Base-by-base conservation (phyloP, 1,139 yeast genomes). In the Pneumocystis murina region DNA sequence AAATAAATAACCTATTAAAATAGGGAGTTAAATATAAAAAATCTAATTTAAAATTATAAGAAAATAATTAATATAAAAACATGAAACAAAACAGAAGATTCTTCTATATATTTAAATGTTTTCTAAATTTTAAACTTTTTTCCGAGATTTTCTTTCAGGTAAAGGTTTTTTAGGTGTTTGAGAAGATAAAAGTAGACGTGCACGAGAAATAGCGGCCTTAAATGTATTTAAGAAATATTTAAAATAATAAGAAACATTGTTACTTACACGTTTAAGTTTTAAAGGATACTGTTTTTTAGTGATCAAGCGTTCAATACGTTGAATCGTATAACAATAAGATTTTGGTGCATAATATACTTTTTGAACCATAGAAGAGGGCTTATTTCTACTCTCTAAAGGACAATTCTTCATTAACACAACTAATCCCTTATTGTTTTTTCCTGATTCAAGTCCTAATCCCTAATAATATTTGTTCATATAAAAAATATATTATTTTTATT, bases 141-240 rank as follows among this genome's bases (percentile, higher is more conserved):
- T 66, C 40, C 67, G 64, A 41, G 66, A 61, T 59, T 59, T 39
- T 62, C 61, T 66, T 66, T 64, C 66, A 43, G 64, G 66, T 33
- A 62, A 62, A 43, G 68, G 62, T 64, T 66, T 66, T 66, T 66
- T 66, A 41, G 62, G 36, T 59, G 59, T 66, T 63, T 65, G 66
- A 54, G 68, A 61, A 59, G 61, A 61, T 54, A 66, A 40, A n/a
- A 64, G 61, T 36, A 65, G 62, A 14, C 67, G 63, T 33, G 68
- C 68, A 48, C 67, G 64, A 62, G 58, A 62, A 59, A 66, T 61
- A 54, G 68, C 68, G 30, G 61, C 61, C 68, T 66, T 60, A 17
- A 62, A 28, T 57, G 62, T 30, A 48, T 14, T 20, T n/a, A 20
- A 20, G 20, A 20, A 3, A 43, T 6, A 17, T 5, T 3, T 17